A percentile compares a stretch with the other conserved stretches of the same genome.
phyloP scores from a whole-genome alignment of 2,329 filamentous ascomycete genomes.

The Botrytis pseudocinerea region DNA sequence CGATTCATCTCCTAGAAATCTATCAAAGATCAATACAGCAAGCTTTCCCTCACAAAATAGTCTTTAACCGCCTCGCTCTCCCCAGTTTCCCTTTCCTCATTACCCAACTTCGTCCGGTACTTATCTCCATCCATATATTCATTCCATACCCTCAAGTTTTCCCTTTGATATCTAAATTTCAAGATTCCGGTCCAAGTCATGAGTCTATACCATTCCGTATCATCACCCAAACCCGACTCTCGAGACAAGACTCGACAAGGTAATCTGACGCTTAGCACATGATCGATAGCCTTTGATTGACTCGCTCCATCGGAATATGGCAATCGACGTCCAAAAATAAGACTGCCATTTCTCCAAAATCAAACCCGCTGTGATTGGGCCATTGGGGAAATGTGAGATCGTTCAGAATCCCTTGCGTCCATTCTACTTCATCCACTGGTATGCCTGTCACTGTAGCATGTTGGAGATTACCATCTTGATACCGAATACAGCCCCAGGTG shows the following conservation, averaged over 20 bases:
- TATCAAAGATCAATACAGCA: not conserved
- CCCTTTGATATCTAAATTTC: no score
- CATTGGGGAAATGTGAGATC: not conserved
- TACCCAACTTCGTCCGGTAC: no score
- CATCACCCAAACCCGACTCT: not conserved
- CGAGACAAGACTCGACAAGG: not conserved
- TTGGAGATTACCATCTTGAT: not conserved
- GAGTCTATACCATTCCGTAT: not conserved
- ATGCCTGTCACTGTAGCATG: not conserved
- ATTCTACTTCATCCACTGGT: not conserved
- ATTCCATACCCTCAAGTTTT: not conserved
- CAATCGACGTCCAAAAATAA: not conserved
- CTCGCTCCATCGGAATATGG: not conserved
- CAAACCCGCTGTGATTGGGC: not conserved
- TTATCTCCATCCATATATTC: not conserved
- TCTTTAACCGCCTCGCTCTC: not conserved
- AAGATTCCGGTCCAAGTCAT: not conserved
- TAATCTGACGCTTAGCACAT: not conserved
- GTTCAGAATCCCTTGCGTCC: not conserved
- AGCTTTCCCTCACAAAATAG: not conserved
- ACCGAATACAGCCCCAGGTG: not conserved
- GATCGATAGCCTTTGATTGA: not conserved
- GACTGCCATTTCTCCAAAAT: not conserved
- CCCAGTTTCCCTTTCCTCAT: not conserved
- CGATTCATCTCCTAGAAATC: not conserved